These are phyloP conservation scores for Teratosphaeria nubilosa DNA, from an alignment of 2,329 filamentous ascomycete species.

Conservation along the genomic window DNA sequence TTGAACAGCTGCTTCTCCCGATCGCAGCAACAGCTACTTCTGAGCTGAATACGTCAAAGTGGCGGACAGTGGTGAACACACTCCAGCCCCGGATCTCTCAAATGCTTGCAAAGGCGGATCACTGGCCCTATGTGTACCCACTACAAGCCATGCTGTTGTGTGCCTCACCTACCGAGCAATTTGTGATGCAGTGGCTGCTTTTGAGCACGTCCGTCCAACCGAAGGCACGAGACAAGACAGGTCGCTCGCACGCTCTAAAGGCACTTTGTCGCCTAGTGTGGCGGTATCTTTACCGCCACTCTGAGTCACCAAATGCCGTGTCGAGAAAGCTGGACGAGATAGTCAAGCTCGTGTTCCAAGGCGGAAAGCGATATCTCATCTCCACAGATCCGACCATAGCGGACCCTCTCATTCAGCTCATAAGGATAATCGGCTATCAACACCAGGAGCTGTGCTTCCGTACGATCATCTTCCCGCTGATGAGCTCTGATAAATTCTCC, in stretches of 20 bases:
- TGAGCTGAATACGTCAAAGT: conserved; percentile 71
- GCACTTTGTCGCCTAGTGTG: conserved; percentile 84
- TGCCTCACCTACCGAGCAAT: conserved; percentile 73
- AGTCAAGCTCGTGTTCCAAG: conserved; percentile 70
- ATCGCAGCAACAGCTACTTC: conserved; percentile 71
- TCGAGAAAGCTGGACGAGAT: conserved; percentile 82
- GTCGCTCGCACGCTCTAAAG: conserved; percentile 71
- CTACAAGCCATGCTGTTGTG: conserved; percentile 80
- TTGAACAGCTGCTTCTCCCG: conserved; percentile 76
- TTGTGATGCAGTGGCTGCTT: conserved; percentile 77
- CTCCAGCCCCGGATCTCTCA: conserved; percentile 70
- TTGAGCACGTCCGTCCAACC: conserved; percentile 67
- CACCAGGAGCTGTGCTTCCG: conserved; percentile 89
- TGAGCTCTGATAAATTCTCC: conserved; percentile 83
- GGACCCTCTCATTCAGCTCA: conserved; percentile 85
- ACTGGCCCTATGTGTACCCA: conserved; percentile 85
- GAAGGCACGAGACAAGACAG: conserved; percentile 72
- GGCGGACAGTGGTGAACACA: conserved; percentile 73
- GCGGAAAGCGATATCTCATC: conserved; percentile 68
- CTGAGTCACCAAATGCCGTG: conserved; percentile 58
- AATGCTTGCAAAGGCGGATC: conserved; percentile 81
- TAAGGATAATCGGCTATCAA: conserved; percentile 88
- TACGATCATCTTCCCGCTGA: conserved; percentile 84
- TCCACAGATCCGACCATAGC: conserved; percentile 75
- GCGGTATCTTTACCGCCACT: conserved; percentile 78